Evolutionary conservation across 208 protist species (phyloP).

Genomic region (Leptomonas pyrrhocoris): DNA sequence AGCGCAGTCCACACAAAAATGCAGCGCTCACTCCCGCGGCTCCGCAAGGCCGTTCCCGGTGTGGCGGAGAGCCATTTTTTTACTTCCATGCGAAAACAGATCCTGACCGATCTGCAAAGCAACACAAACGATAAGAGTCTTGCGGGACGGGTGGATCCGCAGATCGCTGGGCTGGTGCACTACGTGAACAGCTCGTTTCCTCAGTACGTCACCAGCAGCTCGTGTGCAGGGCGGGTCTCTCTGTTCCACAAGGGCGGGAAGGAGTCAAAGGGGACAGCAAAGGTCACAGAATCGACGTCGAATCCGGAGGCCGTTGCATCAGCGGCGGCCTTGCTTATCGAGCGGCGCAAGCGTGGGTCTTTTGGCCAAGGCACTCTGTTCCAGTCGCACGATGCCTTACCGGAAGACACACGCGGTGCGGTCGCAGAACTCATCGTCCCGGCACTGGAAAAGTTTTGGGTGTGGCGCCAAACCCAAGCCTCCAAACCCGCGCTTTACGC

Average conservation of each 20-base stretch:
- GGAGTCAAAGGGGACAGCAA: neutral
- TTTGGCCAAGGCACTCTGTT: conserved; percentile 68
- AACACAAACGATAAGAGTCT: conserved; percentile 83
- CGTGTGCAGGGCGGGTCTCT: conserved; percentile 69
- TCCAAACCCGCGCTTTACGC: conserved; percentile 20
- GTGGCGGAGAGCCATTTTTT: conserved; percentile 53
- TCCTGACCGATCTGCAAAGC: conserved; percentile 48
- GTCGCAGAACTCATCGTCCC: conserved; percentile 32
- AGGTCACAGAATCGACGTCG: neutral
- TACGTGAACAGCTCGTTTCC: conserved; percentile 61
- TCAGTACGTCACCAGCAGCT: conserved; percentile 83
- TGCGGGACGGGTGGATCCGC: conserved; percentile 70
- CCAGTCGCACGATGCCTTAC: conserved; percentile 72
- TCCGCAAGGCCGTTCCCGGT: conserved; percentile 35
- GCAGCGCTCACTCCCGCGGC: neutral
- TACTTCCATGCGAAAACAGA: conserved; percentile 36
- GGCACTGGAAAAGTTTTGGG: conserved; percentile 43
- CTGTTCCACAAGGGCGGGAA: conserved; percentile 74
- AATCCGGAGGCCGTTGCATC: neutral
- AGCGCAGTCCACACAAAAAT: neutral
- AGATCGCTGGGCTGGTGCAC: conserved; percentile 46
- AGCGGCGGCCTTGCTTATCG: neutral
- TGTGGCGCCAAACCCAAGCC: conserved; percentile 42
- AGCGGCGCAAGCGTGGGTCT: conserved; percentile 65
- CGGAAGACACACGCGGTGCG: conserved; percentile 29